Conservation (phyloP, 495 filamentous ascomycete species). For the Lepraria neglecta region DNA sequence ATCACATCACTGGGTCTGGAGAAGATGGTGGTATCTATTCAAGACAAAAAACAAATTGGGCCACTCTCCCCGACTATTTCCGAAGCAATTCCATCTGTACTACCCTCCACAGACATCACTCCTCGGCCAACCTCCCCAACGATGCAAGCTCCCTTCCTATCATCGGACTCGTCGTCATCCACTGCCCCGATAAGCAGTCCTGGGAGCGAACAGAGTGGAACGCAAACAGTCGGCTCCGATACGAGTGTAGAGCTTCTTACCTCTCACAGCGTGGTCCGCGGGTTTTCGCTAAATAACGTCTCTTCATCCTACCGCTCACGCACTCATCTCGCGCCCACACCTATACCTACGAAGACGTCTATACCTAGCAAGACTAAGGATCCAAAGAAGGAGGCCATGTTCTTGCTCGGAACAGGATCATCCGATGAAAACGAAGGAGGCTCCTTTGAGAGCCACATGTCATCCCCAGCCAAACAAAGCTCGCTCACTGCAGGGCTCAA, state of each 20-base stretch:
- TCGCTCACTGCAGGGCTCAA: constrained; percentile 49
- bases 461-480: constrained; percentile 43
- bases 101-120: constrained; percentile 51
- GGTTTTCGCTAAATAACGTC: constrained; percentile 75
- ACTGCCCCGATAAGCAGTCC: constrained; percentile 38
- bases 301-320: constrained; percentile 67
- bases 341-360: constrained; percentile 40
- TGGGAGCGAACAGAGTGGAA: constrained; percentile 44
- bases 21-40: constrained; percentile 85
- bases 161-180: constrained; percentile 50
- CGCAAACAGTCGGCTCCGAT: constrained; percentile 40
- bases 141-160: constrained; percentile 40
- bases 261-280: constrained; percentile 72
- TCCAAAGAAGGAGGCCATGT: constrained; percentile 61
- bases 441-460: constrained; percentile 67
- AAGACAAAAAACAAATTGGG: constrained; percentile 65
- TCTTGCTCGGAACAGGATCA: constrained; percentile 72
- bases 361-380: constrained; percentile 44
- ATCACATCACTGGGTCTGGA: constrained; percentile 81
- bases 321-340: constrained; percentile 44
- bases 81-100: constrained; percentile 36
- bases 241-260: constrained; percentile 53
- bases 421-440: constrained; percentile 75
- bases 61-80: constrained; percentile 41
- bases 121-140: constrained; percentile 32